phyloP scores from a whole-genome alignment of 495 filamentous ascomycete genomes.

The Daldinia decipiens region DNA sequence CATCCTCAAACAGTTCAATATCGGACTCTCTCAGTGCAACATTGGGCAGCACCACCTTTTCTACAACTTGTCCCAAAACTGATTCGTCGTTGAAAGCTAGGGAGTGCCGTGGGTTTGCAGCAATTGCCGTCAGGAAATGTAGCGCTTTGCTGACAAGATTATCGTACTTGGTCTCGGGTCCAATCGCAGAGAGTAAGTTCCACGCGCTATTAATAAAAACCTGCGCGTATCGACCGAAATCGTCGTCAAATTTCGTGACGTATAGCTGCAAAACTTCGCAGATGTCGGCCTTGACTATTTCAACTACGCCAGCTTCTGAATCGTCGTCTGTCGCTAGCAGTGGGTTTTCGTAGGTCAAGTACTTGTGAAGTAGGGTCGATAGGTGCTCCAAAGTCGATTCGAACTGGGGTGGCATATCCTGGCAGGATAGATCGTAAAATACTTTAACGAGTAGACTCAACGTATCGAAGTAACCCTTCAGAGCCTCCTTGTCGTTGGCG shows the following conservation, averaged over 20 bases:
- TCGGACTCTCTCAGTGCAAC: conserved; percentile 90
- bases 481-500: conserved; percentile 72
- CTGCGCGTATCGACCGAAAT: conserved; percentile 78
- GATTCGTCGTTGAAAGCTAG: conserved; percentile 82
- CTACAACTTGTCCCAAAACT: conserved; percentile 81
- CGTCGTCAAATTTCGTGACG: conserved; percentile 93
- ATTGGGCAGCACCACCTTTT: conserved; percentile 95
- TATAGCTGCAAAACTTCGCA: conserved; percentile 89
- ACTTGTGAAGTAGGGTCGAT: conserved; percentile 85
- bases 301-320: conserved; percentile 81
- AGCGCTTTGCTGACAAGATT: conserved; percentile 93
- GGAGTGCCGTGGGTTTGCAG: conserved; percentile 78
- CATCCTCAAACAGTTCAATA: conserved; percentile 95
- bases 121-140: conserved; percentile 91
- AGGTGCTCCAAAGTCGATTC: conserved; percentile 83
- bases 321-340: conserved; percentile 85
- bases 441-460: conserved; percentile 89
- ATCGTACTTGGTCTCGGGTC: conserved; percentile 90
- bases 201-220: conserved; percentile 90
- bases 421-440: conserved; percentile 93
- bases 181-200: conserved; percentile 86
- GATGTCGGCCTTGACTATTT: conserved; percentile 89
- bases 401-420: conserved; percentile 94
- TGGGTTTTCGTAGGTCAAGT: conserved; percentile 87
- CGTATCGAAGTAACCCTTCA: conserved; percentile 80